Conservation (phyloP, 495 filamentous ascomycete genomes). For the Extremus antarcticus region DNA sequence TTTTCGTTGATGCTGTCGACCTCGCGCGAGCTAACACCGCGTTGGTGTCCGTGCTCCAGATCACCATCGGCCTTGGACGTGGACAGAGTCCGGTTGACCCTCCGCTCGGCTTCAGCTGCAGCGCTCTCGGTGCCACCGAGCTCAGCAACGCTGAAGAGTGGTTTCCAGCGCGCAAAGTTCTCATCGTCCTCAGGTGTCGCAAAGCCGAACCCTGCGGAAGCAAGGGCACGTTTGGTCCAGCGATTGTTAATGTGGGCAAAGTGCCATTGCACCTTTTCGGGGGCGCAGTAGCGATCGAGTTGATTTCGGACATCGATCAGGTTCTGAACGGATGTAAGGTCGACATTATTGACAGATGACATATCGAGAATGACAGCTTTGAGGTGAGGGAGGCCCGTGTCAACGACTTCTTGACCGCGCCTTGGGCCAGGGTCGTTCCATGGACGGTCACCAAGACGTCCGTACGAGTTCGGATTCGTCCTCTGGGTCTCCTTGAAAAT, state of each 20-base stretch:
- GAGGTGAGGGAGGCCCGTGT: slow-evolving; percentile 56
- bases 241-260: slow-evolving; percentile 90
- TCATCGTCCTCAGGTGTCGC: slow-evolving; percentile 47
- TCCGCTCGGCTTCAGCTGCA: slow-evolving; percentile 47
- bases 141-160: slow-evolving; percentile 92
- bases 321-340: slow-evolving; percentile 88
- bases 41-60: slow-evolving; percentile 13
- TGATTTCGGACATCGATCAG: slow-evolving; percentile 97
- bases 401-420: slow-evolving; percentile 42
- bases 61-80: slow-evolving; percentile 18
- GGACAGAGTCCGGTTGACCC: slow-evolving; percentile 39
- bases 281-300: slow-evolving; percentile 75
- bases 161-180: slow-evolving; percentile 66
- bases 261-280: slow-evolving; percentile 88
- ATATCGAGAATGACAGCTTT: slow-evolving; percentile 94
- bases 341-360: slow-evolving; percentile 90
- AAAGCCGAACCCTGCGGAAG: slow-evolving; percentile 86
- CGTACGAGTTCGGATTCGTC: slow-evolving; percentile 55
- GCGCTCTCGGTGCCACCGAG: slow-evolving; percentile 63
- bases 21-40: slow-evolving; percentile 2
- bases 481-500: slow-evolving; percentile 70
- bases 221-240: slow-evolving; percentile 93
- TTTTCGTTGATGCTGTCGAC: slow-evolving; percentile 20
- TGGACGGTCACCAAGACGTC: slow-evolving; percentile 68
- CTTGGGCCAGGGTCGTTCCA: slow-evolving; percentile 91